A percentile compares a stretch with the other conserved stretches of the same genome.
These are phyloP conservation scores for Suillus discolor DNA, from an alignment of 768 basidiomycete genomes.

Conservation along the genomic window DNA sequence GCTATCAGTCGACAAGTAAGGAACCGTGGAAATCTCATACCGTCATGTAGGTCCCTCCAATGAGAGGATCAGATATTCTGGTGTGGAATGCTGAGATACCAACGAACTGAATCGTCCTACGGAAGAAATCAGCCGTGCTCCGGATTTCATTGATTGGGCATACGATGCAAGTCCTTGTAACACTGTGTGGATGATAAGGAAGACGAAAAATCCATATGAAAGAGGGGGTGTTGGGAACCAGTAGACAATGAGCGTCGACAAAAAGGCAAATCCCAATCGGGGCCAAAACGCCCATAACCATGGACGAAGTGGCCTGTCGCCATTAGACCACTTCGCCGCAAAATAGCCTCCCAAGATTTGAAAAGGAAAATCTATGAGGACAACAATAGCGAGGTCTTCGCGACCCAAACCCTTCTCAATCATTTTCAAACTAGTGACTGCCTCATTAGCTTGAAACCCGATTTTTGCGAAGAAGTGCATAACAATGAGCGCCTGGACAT, in stretches of 20 bases:
- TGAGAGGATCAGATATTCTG: constrained; percentile 91
- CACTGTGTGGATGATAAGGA: constrained; percentile 82
- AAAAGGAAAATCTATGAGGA: constrained; percentile 96
- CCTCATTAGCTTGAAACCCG: constrained; percentile 93
- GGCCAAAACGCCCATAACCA: constrained; percentile 95
- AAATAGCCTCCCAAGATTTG: constrained; percentile 95
- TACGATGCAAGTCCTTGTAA: constrained; percentile 84
- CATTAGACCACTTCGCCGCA: constrained; percentile 88
- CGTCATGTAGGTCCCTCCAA: constrained; percentile 99
- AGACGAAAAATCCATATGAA: constrained; percentile 73
- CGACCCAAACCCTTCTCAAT: constrained; percentile 96
- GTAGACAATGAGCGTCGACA: constrained; percentile 78
- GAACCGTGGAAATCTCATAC: constrained; percentile 45
- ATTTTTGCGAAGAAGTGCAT: constrained; percentile 92
- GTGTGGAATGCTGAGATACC: constrained; percentile 99
- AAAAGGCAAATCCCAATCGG: constrained; percentile 69
- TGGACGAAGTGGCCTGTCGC: constrained; percentile 75
- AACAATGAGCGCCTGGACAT: constrained; percentile 84
- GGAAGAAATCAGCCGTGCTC: constrained; percentile 11
- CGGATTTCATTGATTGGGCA: constrained; percentile 31
- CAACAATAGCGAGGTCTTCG: constrained; percentile 94
- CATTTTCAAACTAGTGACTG: constrained; percentile 88
- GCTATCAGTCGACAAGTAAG: constrained; percentile 3
- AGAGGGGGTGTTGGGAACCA: constrained; percentile 83
- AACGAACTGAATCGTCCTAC: constrained; percentile 96